A percentile compares a stretch with the other conserved stretches of the same genome.
These are phyloP conservation scores for Sugiyamaella xylanicola DNA, from an alignment of 1,139 yeast species.

Conservation along the genomic window DNA sequence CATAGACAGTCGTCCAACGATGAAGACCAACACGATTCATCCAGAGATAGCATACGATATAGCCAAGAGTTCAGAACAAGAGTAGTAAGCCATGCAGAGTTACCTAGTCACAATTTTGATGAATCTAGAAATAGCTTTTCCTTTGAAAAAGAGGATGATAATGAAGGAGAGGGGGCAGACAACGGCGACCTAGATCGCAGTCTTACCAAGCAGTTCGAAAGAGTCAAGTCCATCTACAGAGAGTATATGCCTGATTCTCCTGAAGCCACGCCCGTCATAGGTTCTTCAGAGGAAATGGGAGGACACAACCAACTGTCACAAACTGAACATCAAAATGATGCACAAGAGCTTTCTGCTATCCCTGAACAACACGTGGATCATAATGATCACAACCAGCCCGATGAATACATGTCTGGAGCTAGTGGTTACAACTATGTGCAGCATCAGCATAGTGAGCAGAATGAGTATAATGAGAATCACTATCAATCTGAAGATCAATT, in stretches of 20 bases:
- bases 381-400: slow-evolving; percentile 7
- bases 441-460: background rate
- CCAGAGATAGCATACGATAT: slow-evolving; percentile 17
- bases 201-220: slow-evolving; percentile 36
- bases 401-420: background rate
- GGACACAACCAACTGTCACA: too few species aligned
- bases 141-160: slow-evolving; percentile 16
- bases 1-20: slow-evolving; percentile 8
- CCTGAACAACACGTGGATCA: too few species aligned
- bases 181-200: slow-evolving; percentile 26
- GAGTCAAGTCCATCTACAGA: slow-evolving; percentile 39
- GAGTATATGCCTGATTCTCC: slow-evolving; percentile 36
- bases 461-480: background rate
- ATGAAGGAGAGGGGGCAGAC: background rate
- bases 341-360: too few species aligned
- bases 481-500: too few species aligned
- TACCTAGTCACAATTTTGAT: slow-evolving; percentile 1
- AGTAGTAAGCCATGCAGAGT: slow-evolving; percentile 4
- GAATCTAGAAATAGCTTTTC: slow-evolving; percentile 18
- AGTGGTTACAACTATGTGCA: background rate
- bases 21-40: slow-evolving; percentile 2
- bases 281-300: slow-evolving; percentile 9
- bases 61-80: slow-evolving; percentile 18
- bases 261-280: slow-evolving; percentile 15
- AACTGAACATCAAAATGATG: too few species aligned